Base-by-base conservation (phyloP, 768 basidiomycete species). In the Flagelloscypha sp. region DNA sequence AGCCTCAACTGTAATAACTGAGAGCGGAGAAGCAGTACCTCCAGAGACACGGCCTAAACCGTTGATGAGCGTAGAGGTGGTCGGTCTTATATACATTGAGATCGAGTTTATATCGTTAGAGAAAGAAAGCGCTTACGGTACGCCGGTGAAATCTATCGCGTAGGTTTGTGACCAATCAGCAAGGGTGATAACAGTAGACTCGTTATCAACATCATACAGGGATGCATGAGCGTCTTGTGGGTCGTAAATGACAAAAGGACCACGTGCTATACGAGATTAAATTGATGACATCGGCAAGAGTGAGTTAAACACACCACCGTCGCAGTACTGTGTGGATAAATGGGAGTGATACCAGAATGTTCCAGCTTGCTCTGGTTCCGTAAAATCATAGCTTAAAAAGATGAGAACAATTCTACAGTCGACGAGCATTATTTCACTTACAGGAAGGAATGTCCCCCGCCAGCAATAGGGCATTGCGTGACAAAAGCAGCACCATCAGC, bases 291-390 rank as follows among this genome's bases (percentile, higher is more conserved):
- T 35, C 40, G 28, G 28, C 43, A 61, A 48, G n/a, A n/a, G n/a
- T n/a, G n/a, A n/a, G n/a, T n/a, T n/a, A n/a, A n/a, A n/a, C n/a
- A n/a, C n/a, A n/a, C n/a, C n/a, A 30, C 70, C 71, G 35, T 73
- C 70, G 22, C 71, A 72, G 38, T 72, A 72, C 43, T 72, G 70
- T 5, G 62, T 62, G 4, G 58, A 57, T 29, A 59, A 50, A 38
- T 72, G 70, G 11, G 65, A 67, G 45, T 57, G 56, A 41, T 56
- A 55, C 68, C 67, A 70, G 42, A 53, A 70, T 1, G 65, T 68
- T 9, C 66, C 66, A 7, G 59, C 49, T 40, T 69, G 68, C 7
- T 52, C 41, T 7, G 50, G 42, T 7, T 48, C 49, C 24, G 45
- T 16, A 30, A 66, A 58, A 7, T 61, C 39, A 36, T 64, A 65